These are phyloP conservation scores for Sclerotinia glacialis DNA, from an alignment of 2,329 filamentous ascomycete species.

Conservation along the genomic window DNA sequence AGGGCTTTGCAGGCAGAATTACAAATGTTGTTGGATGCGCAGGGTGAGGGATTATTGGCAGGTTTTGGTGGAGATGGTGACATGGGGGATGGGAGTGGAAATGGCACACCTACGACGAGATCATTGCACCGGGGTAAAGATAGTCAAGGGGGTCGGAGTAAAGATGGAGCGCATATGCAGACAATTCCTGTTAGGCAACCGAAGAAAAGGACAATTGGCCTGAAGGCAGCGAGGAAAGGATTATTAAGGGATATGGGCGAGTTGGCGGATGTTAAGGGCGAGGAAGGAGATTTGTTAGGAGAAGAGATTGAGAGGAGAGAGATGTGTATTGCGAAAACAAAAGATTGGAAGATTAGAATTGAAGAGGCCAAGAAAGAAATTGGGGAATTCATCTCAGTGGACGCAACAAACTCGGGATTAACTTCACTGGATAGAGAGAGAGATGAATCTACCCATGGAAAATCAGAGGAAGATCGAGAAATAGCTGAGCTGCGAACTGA, in stretches of 20 bases:
- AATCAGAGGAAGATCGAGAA: constrained; percentile 55
- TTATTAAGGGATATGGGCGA: constrained; percentile 62
- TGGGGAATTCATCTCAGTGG: constrained; percentile 8
- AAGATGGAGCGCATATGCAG: constrained; percentile 30
- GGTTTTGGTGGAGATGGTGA: constrained; percentile 35
- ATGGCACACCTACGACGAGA: constrained; percentile 31
- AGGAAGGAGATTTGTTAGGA: constrained; percentile 62
- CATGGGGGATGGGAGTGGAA: constrained; percentile 39
- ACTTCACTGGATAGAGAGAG: constrained; percentile 54
- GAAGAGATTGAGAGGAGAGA: constrained; percentile 56
- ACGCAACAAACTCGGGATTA: constrained; percentile 27
- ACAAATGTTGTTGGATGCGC: constrained; percentile 57
- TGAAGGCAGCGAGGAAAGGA: constrained; percentile 62
- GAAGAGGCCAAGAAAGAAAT: constrained; percentile 24
- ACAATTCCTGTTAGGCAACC: constrained; percentile 62
- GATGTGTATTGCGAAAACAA: constrained; percentile 56
- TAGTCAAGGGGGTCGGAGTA: constrained; percentile 24
- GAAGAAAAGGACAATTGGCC: constrained; percentile 49
- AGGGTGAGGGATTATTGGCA: constrained; percentile 47
- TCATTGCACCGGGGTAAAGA: constrained; percentile 26
- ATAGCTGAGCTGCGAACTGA: constrained; percentile 59
- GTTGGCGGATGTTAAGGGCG: constrained; percentile 62
- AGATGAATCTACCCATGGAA: constrained; percentile 48
- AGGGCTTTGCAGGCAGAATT: constrained; percentile 55
- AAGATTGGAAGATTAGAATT: constrained; percentile 49